Evolutionary conservation across 2,329 filamentous ascomycete genomes (phyloP).

Genomic region (Colletotrichum australisinense): DNA sequence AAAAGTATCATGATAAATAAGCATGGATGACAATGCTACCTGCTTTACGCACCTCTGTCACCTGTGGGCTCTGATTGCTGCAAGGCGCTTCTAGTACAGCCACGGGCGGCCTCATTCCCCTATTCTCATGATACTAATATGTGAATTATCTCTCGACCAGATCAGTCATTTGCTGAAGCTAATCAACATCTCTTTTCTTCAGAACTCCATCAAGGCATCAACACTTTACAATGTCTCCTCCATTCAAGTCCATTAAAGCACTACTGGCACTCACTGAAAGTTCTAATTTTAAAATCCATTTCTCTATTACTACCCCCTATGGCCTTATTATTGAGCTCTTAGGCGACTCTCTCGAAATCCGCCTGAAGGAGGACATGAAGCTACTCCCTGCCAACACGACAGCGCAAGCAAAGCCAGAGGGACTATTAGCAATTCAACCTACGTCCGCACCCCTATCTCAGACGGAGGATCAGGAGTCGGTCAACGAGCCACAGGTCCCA

Average conservation of each 20-base stretch:
- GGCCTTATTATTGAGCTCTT: background rate
- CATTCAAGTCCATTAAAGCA: background rate
- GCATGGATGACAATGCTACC: no score
- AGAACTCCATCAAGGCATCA: background rate
- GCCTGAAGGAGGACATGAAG: background rate
- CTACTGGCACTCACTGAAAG: background rate
- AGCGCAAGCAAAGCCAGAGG: no score
- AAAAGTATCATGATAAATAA: background rate
- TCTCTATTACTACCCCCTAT: background rate
- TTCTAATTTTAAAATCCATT: rapidly evolving
- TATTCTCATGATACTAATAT: background rate
- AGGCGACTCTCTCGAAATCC: background rate
- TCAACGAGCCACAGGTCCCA: background rate
- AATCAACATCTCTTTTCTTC: background rate
- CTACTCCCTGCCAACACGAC: background rate
- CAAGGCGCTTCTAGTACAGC: background rate
- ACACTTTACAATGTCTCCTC: background rate
- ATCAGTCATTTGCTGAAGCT: background rate
- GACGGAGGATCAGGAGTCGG: no score
- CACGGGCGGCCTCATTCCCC: background rate
- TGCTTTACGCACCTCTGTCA: background rate
- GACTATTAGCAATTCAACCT: no score
- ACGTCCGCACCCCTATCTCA: no score
- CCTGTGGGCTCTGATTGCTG: background rate
- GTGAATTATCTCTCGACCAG: background rate